phyloP scores from a whole-genome alignment of 2,329 filamentous ascomycete genomes.

The Scedosporium apiospermum region DNA sequence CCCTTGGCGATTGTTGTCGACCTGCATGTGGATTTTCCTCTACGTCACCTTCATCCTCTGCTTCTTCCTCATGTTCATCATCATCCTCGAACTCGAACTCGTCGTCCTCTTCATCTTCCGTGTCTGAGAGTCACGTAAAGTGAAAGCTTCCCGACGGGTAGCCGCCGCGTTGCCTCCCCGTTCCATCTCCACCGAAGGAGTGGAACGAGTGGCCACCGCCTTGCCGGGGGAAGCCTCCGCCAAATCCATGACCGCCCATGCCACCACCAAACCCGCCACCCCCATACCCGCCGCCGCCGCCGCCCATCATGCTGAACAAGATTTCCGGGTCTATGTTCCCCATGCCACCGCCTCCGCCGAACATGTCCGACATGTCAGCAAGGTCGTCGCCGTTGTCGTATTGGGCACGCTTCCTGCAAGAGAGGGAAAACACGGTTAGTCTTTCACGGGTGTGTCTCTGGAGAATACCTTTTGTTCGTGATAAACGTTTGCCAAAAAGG shows the following conservation, averaged over 20 bases:
- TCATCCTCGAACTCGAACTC: constrained; percentile 18
- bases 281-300: constrained; percentile 37
- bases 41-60: constrained; percentile 17
- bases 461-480: background rate
- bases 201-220: constrained; percentile 13
- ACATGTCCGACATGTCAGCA: constrained; percentile 80
- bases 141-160: constrained; percentile 45
- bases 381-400: constrained; percentile 93
- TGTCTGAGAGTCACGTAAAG: constrained; percentile 29
- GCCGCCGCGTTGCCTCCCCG: constrained; percentile 32
- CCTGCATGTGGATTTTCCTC: constrained; percentile 12
- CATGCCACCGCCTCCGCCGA: constrained; percentile 51
- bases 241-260: constrained; percentile 2
- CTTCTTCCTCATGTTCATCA: constrained; percentile 21
- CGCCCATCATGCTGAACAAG: constrained; percentile 76
- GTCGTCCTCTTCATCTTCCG: constrained; percentile 25
- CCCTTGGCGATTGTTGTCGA: background rate
- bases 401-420: constrained; percentile 66
- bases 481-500: constrained; percentile 9
- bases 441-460: background rate
- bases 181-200: constrained; percentile 37
- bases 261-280: constrained; percentile 37
- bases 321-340: constrained; percentile 67
- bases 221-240: constrained; percentile 37
- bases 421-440: constrained; percentile 1